Conservation (phyloP, 2,329 filamentous ascomycete species). For the Zarea fungicola region DNA sequence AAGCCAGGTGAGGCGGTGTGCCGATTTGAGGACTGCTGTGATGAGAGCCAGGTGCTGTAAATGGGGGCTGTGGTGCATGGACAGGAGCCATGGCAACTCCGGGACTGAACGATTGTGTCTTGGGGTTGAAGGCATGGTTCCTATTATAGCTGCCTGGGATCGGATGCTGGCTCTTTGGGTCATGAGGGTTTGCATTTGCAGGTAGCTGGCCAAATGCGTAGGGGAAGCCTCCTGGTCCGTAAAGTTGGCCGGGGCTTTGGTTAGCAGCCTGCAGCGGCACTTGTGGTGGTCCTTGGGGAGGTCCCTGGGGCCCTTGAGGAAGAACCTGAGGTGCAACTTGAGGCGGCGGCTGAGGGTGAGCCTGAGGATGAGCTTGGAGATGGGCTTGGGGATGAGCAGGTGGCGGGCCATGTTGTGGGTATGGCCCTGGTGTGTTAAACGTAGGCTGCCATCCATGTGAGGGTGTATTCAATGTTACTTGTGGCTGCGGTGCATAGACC, state of each 20-base stretch:
- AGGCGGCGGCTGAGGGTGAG: too few species aligned
- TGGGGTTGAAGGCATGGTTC: constrained; percentile 80
- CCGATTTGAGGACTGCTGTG: constrained; percentile 50
- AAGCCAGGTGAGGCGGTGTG: constrained; percentile 43
- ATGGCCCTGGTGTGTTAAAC: constrained; percentile 26
- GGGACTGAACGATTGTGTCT: constrained; percentile 88
- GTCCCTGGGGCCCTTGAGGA: too few species aligned
- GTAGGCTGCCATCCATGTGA: constrained; percentile 34
- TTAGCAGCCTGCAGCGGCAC: constrained; percentile 19
- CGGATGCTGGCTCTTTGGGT: constrained; percentile 71
- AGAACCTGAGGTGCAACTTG: too few species aligned
- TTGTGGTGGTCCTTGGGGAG: constrained; percentile 24
- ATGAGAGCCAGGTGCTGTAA: constrained; percentile 43
- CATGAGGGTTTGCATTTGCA: constrained; percentile 62
- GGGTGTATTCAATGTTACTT: constrained; percentile 24
- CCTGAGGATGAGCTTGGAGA: not conserved
- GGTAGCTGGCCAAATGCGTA: constrained; percentile 80
- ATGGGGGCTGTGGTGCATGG: constrained; percentile 43
- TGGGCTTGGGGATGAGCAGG: too few species aligned
- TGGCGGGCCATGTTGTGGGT: constrained; percentile 21
- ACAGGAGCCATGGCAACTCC: constrained; percentile 44
- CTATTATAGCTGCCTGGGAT: constrained; percentile 80
- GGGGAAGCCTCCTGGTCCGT: constrained; percentile 34
- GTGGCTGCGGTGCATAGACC: constrained; percentile 31
- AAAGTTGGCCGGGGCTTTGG: constrained; percentile 18